Evolutionary conservation across 805 yeast genomes (phyloP).

Genomic region (Ogataea neopini): DNA sequence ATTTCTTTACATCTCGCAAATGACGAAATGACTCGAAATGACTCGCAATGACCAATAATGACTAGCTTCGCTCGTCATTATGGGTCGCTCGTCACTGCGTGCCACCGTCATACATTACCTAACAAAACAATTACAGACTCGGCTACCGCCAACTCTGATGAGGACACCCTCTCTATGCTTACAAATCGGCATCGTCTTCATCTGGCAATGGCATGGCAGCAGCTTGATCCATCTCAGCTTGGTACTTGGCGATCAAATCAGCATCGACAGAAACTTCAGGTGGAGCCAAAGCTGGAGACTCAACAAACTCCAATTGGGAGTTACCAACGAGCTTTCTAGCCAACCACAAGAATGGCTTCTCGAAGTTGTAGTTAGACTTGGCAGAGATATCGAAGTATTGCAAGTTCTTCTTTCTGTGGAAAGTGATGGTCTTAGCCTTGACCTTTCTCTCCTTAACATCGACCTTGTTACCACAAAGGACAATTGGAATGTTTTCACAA

Average conservation of each 20-base stretch:
- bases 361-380: constrained; percentile 98
- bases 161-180: constrained; percentile 41
- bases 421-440: constrained; percentile 99
- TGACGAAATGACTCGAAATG: too few species aligned
- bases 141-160: too few species aligned
- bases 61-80: not conserved
- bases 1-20: too few species aligned
- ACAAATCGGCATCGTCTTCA: constrained; percentile 99
- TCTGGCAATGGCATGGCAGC: constrained; percentile 99
- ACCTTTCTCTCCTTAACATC: constrained; percentile 99
- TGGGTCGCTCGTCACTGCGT: too few species aligned
- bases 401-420: constrained; percentile 99
- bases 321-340: constrained; percentile 99
- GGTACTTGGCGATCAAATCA: constrained; percentile 96
- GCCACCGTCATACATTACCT: constrained; percentile 4
- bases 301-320: constrained; percentile 97
- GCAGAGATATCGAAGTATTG: constrained; percentile 99
- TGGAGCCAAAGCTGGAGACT: constrained; percentile 99
- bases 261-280: constrained; percentile 98
- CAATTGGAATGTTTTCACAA: constrained; percentile 99
- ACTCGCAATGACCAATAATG: too few species aligned
- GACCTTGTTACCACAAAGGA: constrained; percentile 98
- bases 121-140: constrained; percentile 9
- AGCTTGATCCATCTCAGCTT: constrained; percentile 99
- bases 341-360: constrained; percentile 99